A percentile compares a stretch with the other conserved stretches of the same genome.
These are phyloP conservation scores for Parmales sp. DNA, from an alignment of 108 stramenopile species.

Conservation along the genomic window DNA sequence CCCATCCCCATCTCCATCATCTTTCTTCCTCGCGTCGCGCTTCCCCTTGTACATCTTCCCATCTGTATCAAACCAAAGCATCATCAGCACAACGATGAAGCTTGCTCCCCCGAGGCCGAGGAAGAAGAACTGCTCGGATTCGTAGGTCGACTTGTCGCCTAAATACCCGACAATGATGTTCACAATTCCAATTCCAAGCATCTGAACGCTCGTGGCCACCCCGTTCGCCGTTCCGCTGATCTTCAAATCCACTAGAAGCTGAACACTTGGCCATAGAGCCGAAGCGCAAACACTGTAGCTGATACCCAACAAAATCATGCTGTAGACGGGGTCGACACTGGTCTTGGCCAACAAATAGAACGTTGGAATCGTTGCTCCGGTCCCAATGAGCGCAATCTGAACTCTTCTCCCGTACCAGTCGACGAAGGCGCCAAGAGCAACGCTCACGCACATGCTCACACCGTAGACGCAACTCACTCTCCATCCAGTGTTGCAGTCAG, in stretches of 20 bases:
- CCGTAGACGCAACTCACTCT: neutral
- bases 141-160: neutral
- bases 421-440: neutral
- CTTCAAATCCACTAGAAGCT: neutral
- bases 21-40: neutral
- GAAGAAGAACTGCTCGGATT: neutral
- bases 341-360: neutral
- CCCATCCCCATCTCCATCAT: too few species aligned
- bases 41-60: conserved; percentile 4
- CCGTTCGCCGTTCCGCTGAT: conserved; percentile 2
- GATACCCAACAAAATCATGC: neutral
- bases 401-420: neutral
- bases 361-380: neutral
- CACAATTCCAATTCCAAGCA: neutral
- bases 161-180: neutral
- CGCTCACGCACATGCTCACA: neutral
- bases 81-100: neutral
- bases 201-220: neutral
- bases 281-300: neutral
- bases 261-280: neutral
- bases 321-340: neutral
- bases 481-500: too few species aligned
- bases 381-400: neutral
- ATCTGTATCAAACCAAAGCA: neutral
- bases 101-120: neutral